These are phyloP conservation scores for Solanum raphanifolium DNA, from an alignment of 257 asterid genomes.

Conservation along the genomic window DNA sequence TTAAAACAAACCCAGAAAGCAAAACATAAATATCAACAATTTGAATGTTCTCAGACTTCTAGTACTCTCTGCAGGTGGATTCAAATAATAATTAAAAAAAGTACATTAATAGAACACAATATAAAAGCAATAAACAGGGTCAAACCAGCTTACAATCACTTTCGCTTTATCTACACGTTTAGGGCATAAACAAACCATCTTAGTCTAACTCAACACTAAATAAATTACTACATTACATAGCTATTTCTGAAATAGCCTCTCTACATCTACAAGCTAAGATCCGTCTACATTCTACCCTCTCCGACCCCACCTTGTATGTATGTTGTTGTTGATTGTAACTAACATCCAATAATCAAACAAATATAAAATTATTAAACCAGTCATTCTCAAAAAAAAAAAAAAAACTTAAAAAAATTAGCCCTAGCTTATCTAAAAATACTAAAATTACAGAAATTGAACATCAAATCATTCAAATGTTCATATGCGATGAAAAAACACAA, in stretches of 20 bases:
- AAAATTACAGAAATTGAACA: background rate
- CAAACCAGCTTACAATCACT: too few species aligned
- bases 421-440: too few species aligned
- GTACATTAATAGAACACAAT: too few species aligned
- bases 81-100: too few species aligned
- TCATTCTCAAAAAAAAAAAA: too few species aligned
- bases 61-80: background rate
- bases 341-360: too few species aligned
- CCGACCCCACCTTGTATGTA: background rate
- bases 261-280: background rate
- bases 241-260: background rate
- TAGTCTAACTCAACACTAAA: background rate
- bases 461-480: background rate
- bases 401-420: background rate
- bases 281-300: background rate
- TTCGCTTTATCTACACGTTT: background rate
- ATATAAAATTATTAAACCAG: too few species aligned
- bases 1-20: background rate
- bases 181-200: background rate
- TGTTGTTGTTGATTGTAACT: too few species aligned
- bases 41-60: background rate
- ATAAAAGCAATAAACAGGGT: too few species aligned
- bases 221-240: background rate
- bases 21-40: background rate
- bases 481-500: too few species aligned